These are phyloP conservation scores for Saccharomycopsis babjevae DNA, from an alignment of 805 yeast genomes.

Conservation along the genomic window DNA sequence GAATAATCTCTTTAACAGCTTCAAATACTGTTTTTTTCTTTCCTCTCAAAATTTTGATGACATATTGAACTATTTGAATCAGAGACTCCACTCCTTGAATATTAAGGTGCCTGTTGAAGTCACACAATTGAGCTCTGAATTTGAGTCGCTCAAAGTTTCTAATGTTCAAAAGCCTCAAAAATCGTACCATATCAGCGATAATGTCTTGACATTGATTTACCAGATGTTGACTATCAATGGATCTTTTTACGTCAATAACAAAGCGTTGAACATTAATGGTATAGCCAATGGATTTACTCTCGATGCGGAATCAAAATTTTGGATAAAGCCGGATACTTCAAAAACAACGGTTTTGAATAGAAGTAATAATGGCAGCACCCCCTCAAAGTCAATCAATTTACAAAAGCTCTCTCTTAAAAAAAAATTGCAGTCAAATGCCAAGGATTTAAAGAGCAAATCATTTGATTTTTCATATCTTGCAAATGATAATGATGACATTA, in stretches of 20 bases:
- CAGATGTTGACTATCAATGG: slow-evolving; percentile 6
- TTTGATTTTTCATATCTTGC: background rate
- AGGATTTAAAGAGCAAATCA: background rate
- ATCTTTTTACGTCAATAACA: slow-evolving; percentile 5
- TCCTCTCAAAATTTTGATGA: slow-evolving; percentile 2
- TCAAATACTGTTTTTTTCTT: slow-evolving; percentile 2
- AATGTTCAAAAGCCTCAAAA: background rate
- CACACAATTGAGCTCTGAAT: background rate
- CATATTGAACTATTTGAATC: background rate
- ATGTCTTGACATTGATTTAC: slow-evolving; percentile 4
- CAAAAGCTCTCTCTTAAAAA: background rate
- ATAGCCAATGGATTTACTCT: background rate
- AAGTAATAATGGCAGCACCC: background rate
- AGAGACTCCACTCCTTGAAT: background rate
- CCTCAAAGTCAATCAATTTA: background rate
- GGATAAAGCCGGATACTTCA: background rate
- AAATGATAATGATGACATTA: slow-evolving; percentile 18
- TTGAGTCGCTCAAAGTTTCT: background rate
- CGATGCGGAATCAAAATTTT: background rate
- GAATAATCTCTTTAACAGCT: slow-evolving; percentile 1
- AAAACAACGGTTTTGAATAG: background rate
- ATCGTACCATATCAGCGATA: slow-evolving; percentile 4
- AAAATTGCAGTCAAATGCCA: background rate
- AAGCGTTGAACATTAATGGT: background rate
- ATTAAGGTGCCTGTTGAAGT: slow-evolving; percentile 7